Evolutionary conservation across 2,329 filamentous ascomycete genomes (phyloP), one percentile per base, ranked within the genome.

Genomic region (Colletotrichum cereale): DNA sequence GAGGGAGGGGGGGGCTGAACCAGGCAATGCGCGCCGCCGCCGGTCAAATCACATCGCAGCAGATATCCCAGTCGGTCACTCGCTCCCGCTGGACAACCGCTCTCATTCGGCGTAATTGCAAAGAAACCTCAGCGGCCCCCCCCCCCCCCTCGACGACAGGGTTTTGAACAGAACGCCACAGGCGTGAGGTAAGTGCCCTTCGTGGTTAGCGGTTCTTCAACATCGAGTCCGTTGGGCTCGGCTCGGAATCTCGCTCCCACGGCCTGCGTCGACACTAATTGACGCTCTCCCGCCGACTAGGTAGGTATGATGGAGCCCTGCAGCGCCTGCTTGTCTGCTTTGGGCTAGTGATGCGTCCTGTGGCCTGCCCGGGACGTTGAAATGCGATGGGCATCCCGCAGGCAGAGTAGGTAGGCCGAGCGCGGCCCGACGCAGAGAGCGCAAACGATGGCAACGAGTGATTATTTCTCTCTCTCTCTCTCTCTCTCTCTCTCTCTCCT

Each of bases 131-230:
- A 29, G 31, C 40, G 47, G 38, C 60, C 47, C 36, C 50, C 42
- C 14, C 48, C 61, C 36, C 53, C 62, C 18, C 48, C 14, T 50
- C 48, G 6, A 50, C 24, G 52, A 48, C 55, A 55, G n/a, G 52
- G n/a, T 50, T 71, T 11, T 67, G 24, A 56, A 10, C 31, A 10
- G 8, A 31, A 40, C 57, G 57, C 57, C 68, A 71, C 68, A 48
- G 42, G 68, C 57, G 52, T 67, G 26, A 50, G 50, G 12, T n/a
- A 5, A 40, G 18, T 48, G 14, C 38, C 48, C 47, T 57, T 18
- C 18, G 44, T 24, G 55, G 63, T 60, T 67, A 71, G 63, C 16
- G 18, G 53, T 67, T 71, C 67, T 71, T 71, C 67, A 70, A 34
- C 67, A 42, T n/a, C 40, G n/a, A 55, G 63, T 29, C 34, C 42